Evolutionary conservation across 2,329 filamentous ascomycete genomes (phyloP), one percentile per base, ranked within the genome.

Genomic region (Arachnopeziza araneosa): DNA sequence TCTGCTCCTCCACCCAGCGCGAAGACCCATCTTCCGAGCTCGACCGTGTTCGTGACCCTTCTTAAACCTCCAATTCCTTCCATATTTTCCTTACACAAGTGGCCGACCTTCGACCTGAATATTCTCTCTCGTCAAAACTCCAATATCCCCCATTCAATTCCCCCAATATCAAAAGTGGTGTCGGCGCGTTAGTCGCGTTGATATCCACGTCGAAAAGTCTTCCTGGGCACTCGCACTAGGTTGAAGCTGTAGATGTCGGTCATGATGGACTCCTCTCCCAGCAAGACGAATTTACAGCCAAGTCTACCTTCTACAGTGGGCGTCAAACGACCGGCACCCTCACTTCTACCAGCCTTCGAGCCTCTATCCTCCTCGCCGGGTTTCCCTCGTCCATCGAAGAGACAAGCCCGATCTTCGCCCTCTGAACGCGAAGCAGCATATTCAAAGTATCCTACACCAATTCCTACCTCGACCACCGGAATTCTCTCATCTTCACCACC

Each of bases 391-490:
- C 82, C 87, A 7, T 72, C 77, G 54, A 93, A 92, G 77, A 85
- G 88, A 72, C 88, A 86, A 70, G 83, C 82, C 61, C 77, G 77
- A 62, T 72, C 64, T 64, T 78, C 75, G 59, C 75, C 75, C 62
- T 75, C 74, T 22, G 70, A 72, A 67, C 71, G 65, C 59, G 66
- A 71, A 58, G 60, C 63, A 57, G 57, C 60, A 52, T 70, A 67
- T 54, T 52, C 63, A 21, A 91, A 88, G 71, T 98, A 98, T 77
- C 95, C 95, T 50, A 98, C 95, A 2, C 95, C 95, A 1, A 83
- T 96, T 63, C 93, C 93, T 22, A 97, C 93, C 4, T 98, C 95
- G 2, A 96, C 91, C 67, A 96, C 93, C 52, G 91, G 90, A 70
- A 91, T 97, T 69, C 79, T 96, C 67, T 91, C 90, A 48, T 96